Conservation (phyloP, 1,284 basidiomycete species). For the Laetiporus sulphureus region DNA sequence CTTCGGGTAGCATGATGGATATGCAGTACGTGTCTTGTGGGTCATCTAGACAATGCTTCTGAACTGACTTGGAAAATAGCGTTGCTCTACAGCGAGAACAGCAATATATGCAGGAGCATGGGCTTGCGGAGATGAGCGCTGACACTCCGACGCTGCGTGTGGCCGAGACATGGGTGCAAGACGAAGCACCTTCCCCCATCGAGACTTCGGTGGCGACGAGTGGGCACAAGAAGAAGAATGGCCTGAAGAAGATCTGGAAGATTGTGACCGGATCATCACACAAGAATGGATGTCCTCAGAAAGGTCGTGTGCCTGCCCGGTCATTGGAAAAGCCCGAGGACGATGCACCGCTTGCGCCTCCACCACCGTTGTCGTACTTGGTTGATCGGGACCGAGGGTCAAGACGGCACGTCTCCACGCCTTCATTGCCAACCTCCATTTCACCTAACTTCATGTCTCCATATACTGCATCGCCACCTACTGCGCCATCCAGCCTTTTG, state of each 20-base stretch:
- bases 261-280: slow-evolving; percentile 57
- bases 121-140: slow-evolving; percentile 20
- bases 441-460: slow-evolving; percentile 49
- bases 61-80: too few relatives aligned
- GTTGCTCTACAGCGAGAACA: slow-evolving; percentile 68
- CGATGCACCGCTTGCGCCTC: slow-evolving; percentile 72
- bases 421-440: slow-evolving; percentile 52
- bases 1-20: slow-evolving; percentile 85
- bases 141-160: slow-evolving; percentile 37
- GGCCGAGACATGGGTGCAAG: slow-evolving; percentile 49
- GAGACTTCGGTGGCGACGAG: slow-evolving; percentile 23
- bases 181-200: slow-evolving; percentile 28
- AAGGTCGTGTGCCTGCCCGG: slow-evolving; percentile 28
- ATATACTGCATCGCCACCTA: slow-evolving; percentile 59
- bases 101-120: slow-evolving; percentile 27
- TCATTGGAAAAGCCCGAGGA: slow-evolving; percentile 49
- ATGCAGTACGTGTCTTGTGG: slow-evolving; percentile 94
- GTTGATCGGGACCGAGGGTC: slow-evolving; percentile 54
- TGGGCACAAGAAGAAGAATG: slow-evolving; percentile 65
- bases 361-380: slow-evolving; percentile 80
- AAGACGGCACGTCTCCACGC: slow-evolving; percentile 58
- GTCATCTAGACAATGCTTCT: too few relatives aligned
- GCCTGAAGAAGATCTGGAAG: slow-evolving; percentile 78
- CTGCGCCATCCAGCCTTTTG: slow-evolving; percentile 63
- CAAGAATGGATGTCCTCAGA: slow-evolving; percentile 30